Percentiles rank a stretch among this genome's conserved stretches.
These are phyloP conservation scores for Aspergillus sp. DNA, from an alignment of 2,329 filamentous ascomycete species.

Conservation along the genomic window DNA sequence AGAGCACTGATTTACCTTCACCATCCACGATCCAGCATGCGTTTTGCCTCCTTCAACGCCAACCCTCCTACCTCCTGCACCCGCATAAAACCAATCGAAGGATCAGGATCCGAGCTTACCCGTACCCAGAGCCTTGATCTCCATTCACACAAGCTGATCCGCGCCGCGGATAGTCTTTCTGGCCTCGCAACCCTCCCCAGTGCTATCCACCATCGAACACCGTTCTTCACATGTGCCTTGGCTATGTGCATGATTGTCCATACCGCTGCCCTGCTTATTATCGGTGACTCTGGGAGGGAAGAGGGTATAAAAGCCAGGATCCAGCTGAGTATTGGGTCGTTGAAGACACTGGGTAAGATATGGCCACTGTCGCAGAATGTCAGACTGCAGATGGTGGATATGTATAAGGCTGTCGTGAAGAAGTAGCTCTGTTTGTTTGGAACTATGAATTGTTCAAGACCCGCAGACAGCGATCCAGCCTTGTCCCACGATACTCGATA, in stretches of 20 bases:
- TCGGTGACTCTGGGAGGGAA: slow-evolving; percentile 33
- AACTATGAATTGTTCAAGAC: too few species aligned
- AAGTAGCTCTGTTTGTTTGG: background rate
- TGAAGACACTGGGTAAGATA: slow-evolving; percentile 29
- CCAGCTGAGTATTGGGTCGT: slow-evolving; percentile 29
- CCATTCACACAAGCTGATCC: slow-evolving; percentile 75
- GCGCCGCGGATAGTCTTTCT: slow-evolving; percentile 72
- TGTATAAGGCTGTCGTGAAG: slow-evolving; percentile 19
- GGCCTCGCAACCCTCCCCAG: slow-evolving; percentile 60
- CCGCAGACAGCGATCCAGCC: too few species aligned
- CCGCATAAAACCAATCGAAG: slow-evolving; percentile 3
- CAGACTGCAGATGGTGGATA: slow-evolving; percentile 26
- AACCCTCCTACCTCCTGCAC: slow-evolving; percentile 16
- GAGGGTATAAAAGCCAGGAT: slow-evolving; percentile 28
- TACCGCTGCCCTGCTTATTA: slow-evolving; percentile 66
- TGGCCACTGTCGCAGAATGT: slow-evolving; percentile 32
- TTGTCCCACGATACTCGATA: too few species aligned
- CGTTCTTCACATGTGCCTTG: slow-evolving; percentile 76
- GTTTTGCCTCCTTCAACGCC: slow-evolving; percentile 22
- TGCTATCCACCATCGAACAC: slow-evolving; percentile 66
- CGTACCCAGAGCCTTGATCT: slow-evolving; percentile 11
- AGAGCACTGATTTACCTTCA: slow-evolving; percentile 65
- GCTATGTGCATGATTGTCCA: slow-evolving; percentile 73
- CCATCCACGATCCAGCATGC: slow-evolving; percentile 68
- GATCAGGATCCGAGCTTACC: background rate